Base-by-base conservation (phyloP, 2,329 filamentous ascomycete species). In the Aureobasidium sp. region DNA sequence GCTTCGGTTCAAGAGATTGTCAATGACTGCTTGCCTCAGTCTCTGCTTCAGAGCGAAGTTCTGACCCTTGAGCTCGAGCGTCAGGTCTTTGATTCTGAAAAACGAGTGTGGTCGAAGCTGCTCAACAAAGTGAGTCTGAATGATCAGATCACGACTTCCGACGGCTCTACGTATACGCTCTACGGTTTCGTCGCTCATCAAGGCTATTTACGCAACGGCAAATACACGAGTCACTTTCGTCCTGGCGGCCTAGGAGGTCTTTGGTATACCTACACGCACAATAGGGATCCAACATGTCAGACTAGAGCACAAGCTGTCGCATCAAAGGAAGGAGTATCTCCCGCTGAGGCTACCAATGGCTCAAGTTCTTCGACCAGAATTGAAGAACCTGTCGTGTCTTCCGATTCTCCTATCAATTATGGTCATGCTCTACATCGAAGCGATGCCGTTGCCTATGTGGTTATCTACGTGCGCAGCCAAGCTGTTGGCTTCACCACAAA, bases 141-240 rank as follows among this genome's bases (percentile, higher is more conserved):
- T 58, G 83, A 86, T 59, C 71, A 77, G 11, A 69, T 86, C 30
- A 76, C 76, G 47, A 70, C 85, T n/a, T 68, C 75, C 30, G 74
- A 69, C 9, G 74, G 73, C 30, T 30, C 9, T 13, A 69, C 74
- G 11, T 87, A 86, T 67, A 79, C 78, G 1, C 76, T 87, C 0
- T 86, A 83, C 65, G 83, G 83, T 3, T 82, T 86, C 64, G 73
- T 86, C 36, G 81, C 84, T 3, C 84, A 87, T 67, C 80, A 79
- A 63, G 83, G 83, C 30, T 78, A 78, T 47, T 78, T 85, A 16
- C 80, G 80, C 25, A 86, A 83, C 5, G 79, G 79, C 52, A 77
- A 81, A 41, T 86, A 85, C 72, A 82, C 83, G 66, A 79, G 81
- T n/a, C 79, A 85, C 37, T 70, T 87, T 52, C 78, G 84, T 34